Conservation (phyloP, 345 rosid species). For the Euphorbia tirucalli region DNA sequence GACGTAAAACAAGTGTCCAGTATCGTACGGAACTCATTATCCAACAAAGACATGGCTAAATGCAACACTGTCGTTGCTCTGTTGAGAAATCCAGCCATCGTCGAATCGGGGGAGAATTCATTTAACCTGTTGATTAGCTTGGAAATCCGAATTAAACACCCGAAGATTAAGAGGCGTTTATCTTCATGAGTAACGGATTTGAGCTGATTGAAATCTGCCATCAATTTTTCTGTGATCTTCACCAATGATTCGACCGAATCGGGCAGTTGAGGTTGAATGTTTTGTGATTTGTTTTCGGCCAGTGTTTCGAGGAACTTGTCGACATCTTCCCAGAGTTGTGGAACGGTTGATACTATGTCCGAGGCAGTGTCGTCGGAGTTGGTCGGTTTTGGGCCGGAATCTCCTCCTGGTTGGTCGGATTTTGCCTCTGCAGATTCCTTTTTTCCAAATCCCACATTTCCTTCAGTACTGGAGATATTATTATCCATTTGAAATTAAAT, state of each 20-base stretch:
- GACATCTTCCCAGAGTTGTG: conserved; percentile 41
- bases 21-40: conserved; percentile 8
- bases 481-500: no score
- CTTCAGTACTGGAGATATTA: background rate
- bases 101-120: conserved; percentile 24
- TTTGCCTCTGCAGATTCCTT: background rate
- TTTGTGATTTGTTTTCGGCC: conserved; percentile 7
- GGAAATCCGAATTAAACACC: conserved; percentile 40
- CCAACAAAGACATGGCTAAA: conserved; percentile 15
- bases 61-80: conserved; percentile 9
- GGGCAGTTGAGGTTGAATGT: conserved; percentile 33
- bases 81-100: background rate
- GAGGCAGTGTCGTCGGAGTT: conserved; percentile 1
- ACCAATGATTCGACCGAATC: conserved; percentile 39
- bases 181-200: conserved; percentile 39
- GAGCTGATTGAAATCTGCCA: conserved; percentile 33
- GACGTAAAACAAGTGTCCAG: conserved; percentile 13
- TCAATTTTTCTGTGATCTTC: conserved; percentile 43
- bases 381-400: background rate
- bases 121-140: conserved; percentile 31
- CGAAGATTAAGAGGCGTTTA: conserved; percentile 39
- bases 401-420: background rate
- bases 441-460: background rate
- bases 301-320: conserved; percentile 39
- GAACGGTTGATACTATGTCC: conserved; percentile 14